Base-by-base conservation (phyloP, 1,139 yeast species). In the Yamadazyma spencermartinsiae region DNA sequence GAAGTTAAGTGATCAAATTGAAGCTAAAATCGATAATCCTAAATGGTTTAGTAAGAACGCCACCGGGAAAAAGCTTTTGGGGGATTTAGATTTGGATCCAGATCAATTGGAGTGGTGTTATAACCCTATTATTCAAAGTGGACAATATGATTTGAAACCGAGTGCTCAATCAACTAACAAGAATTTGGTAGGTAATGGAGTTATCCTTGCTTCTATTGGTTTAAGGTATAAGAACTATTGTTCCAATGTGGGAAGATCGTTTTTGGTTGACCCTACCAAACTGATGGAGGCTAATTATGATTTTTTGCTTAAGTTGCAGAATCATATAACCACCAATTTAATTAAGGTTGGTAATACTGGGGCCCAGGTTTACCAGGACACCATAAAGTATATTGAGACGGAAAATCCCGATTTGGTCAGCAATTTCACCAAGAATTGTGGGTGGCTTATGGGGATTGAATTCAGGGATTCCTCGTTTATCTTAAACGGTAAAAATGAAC, bases 101-200 rank as follows among this genome's bases (percentile, higher is more conserved):
- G 82, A 80, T 45, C 79, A 81, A 46, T 66, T 92, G 26, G 98
- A 92, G 61, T 92, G 97, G 97, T 86, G 96, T 52, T 89, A 88
- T 61, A 80, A 89, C 34, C 98, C 98, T 21, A 86, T 88, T 41
- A 76, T 92, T 42, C 96, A 90, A 63, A 84, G 95, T 51, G 95
- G 95, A 38, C 80, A 81, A 38, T 90, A 82, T 56, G 96, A 89
- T 59, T 71, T 90, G 55, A 83, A 76, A 53, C 94, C 95, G 33
- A 83, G 94, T 46, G 96, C 96, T 1, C 77, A 82, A 48, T 83
- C 95, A 0, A 77, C 78, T 38, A 77, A 80, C 44, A 78, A 79
- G 37, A 75, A 73, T 48, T 72, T 90, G 42, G 75, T 75, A 31
- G 85, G 86, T 10, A 85, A 85, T 30, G 95, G 96, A 14, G 89